Evolutionary conservation across 805 yeast genomes (phyloP), one percentile per base, ranked within the genome.

Genomic region (Candida khao-thaluensis): DNA sequence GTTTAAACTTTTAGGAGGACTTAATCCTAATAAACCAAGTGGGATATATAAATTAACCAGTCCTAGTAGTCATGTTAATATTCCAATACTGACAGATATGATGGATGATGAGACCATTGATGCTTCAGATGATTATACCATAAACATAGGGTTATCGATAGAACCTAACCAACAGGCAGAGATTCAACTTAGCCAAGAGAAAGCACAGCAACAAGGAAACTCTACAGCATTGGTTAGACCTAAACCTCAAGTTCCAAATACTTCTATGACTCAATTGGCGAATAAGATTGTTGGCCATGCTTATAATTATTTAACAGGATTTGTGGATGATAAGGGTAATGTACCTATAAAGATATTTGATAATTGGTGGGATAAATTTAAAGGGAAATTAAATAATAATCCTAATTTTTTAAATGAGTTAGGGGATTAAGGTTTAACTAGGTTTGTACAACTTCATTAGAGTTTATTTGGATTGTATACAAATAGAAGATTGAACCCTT

Each of bases 341-440:
- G 96, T 91, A 2, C 84, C 90, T 3, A 85, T 91, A 55, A 85
- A 82, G 53, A 84, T 80, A 30, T 91, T 91, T 53, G 95, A 91
- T 56, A 82, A 76, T 28, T 91, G 99, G 99, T 87, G 99, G 99
- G 81, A 75, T 48, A 90, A 88, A 61, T 91, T 93, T 64, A 85
- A 77, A 58, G 62, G 76, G 5, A 82, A 84, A 54, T 52, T 93
- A 43, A 72, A 77, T 8, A 85, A 83, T 44, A 95, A 91, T 56
- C 97, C 96, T 2, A 79, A 76, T 38, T 90, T 88, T 56, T 61
- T 91, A 35, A 86, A 87, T 44, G 62, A 59, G 24, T 41, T 62
- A 30, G 43, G 38, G 27, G 4, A 6, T 23, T 23, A 23, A 23
- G 22, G 22, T n/a, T n/a, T n/a, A n/a, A n/a, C n/a, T n/a, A n/a